A percentile compares a stretch with the other conserved stretches of the same genome.
Evolutionary conservation across 2,329 filamentous ascomycete genomes (phyloP).

Genomic region (Bertia moriformis): DNA sequence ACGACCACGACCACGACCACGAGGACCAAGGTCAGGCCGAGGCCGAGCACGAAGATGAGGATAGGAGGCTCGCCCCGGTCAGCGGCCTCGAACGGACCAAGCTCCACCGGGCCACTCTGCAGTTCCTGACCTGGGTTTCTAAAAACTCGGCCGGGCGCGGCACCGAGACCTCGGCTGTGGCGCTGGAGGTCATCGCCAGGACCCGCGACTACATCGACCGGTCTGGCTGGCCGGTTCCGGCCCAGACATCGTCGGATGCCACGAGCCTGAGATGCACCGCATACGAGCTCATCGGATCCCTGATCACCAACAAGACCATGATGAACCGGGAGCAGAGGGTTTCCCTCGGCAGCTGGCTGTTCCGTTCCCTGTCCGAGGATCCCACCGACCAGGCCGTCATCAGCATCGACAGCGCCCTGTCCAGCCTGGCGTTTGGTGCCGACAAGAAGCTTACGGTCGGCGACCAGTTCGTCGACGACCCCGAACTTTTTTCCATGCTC

Average conservation of each 20-base stretch:
- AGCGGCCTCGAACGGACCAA: constrained; percentile 63
- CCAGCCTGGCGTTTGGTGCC: constrained; percentile 45
- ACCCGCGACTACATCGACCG: constrained; percentile 61
- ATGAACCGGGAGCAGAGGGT: constrained; percentile 32
- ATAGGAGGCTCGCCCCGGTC: constrained; percentile 19
- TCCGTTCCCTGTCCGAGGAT: constrained; percentile 70
- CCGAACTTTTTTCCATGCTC: constrained; percentile 30
- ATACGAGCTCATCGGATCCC: constrained; percentile 78
- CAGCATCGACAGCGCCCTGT: constrained; percentile 79
- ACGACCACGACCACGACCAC: constrained; percentile 12
- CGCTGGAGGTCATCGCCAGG: constrained; percentile 52
- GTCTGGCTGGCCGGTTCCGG: constrained; percentile 68
- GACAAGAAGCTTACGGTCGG: constrained; percentile 19
- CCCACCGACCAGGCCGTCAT: constrained; percentile 62
- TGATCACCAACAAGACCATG: constrained; percentile 52
- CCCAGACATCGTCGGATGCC: constrained; percentile 41
- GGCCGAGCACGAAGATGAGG: constrained; percentile 5
- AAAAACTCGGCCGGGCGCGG: constrained; percentile 49
- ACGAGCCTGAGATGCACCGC: constrained; percentile 61
- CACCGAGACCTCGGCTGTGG: constrained; percentile 50
- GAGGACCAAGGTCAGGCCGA: not conserved
- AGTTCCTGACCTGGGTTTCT: constrained; percentile 76
- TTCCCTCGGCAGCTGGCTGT: constrained; percentile 59
- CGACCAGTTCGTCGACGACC: constrained; percentile 11
- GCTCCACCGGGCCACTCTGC: constrained; percentile 68